These are phyloP conservation scores for Amoeboaphelidium occidentale DNA, from an alignment of 371 early-diverging fungal species.

Conservation along the genomic window DNA sequence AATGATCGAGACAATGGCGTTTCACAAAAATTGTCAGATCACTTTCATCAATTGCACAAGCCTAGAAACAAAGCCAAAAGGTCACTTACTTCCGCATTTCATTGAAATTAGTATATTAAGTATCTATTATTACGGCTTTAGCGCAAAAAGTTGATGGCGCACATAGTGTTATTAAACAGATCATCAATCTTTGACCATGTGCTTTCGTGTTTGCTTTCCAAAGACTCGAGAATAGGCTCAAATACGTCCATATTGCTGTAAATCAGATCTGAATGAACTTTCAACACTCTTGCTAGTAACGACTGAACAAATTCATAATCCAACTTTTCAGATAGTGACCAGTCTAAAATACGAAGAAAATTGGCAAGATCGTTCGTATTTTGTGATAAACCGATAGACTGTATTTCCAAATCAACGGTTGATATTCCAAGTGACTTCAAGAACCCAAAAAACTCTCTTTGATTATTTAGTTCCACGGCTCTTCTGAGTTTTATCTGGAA, in stretches of 20 bases:
- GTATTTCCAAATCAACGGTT: constrained; percentile 55
- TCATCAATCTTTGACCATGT: neutral
- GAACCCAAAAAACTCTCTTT: constrained; percentile 27
- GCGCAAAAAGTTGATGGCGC: neutral
- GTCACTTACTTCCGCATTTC: no score
- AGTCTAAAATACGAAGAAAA: constrained; percentile 33
- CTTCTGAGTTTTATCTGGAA: constrained; percentile 14
- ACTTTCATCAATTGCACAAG: no score
- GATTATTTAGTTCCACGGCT: constrained; percentile 20
- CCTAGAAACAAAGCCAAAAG: no score
- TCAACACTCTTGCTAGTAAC: constrained; percentile 43
- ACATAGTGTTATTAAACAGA: neutral
- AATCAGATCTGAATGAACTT: constrained; percentile 6
- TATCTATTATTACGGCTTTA: no score
- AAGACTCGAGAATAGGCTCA: neutral
- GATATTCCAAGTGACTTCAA: constrained; percentile 45
- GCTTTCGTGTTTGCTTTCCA: neutral
- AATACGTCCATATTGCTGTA: neutral
- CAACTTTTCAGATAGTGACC: constrained; percentile 26
- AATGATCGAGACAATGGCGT: no score
- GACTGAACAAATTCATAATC: constrained; percentile 71
- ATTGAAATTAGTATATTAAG: no score
- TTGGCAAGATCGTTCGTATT: constrained; percentile 24
- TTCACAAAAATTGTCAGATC: no score
- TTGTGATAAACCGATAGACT: constrained; percentile 25